phyloP scores from a whole-genome alignment of 2,329 filamentous ascomycete genomes.

The Colletotrichum shisoi region DNA sequence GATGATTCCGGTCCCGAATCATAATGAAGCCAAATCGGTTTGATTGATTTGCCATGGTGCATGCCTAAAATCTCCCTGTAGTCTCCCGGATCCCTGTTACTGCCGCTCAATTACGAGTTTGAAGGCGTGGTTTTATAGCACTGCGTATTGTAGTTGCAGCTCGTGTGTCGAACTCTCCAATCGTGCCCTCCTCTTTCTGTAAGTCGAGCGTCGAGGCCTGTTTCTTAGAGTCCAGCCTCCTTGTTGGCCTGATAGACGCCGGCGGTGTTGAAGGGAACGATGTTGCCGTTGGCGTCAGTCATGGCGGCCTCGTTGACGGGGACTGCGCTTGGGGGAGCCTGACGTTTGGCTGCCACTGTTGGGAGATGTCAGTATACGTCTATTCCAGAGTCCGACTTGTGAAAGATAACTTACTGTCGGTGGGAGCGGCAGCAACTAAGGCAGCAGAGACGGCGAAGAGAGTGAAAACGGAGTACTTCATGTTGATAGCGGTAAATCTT shows the following conservation, averaged over 20 bases:
- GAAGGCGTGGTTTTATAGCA: conserved; percentile 14
- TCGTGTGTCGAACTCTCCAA: conserved; percentile 11
- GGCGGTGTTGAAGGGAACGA: conserved; percentile 55
- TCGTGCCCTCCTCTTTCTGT: conserved; percentile 13
- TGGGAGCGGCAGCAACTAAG: conserved; percentile 52
- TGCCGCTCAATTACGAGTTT: conserved; percentile 29
- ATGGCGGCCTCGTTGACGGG: conserved; percentile 56
- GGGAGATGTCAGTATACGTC: conserved; percentile 27
- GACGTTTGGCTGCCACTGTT: conserved; percentile 49
- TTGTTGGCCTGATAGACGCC: conserved; percentile 54
- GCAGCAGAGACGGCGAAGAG: conserved; percentile 58
- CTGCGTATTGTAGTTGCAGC: conserved; percentile 17
- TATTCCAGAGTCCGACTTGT: not conserved
- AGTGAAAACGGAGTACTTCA: conserved; percentile 61
- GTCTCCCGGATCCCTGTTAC: conserved; percentile 15
- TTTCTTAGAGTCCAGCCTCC: conserved; percentile 49
- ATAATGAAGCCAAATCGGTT: conserved; percentile 23
- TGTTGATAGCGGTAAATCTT: conserved; percentile 51
- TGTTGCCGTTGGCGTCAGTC: conserved; percentile 55
- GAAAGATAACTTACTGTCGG: conserved; percentile 34
- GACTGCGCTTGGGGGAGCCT: conserved; percentile 42
- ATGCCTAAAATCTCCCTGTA: conserved; percentile 28
- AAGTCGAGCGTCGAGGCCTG: not conserved
- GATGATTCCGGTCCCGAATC: conserved; percentile 23
- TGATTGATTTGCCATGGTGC: conserved; percentile 29